Evolutionary conservation across 179 eudicot species (phyloP), one percentile per base, ranked within the genome.

Genomic region (Drosera spatulata): DNA sequence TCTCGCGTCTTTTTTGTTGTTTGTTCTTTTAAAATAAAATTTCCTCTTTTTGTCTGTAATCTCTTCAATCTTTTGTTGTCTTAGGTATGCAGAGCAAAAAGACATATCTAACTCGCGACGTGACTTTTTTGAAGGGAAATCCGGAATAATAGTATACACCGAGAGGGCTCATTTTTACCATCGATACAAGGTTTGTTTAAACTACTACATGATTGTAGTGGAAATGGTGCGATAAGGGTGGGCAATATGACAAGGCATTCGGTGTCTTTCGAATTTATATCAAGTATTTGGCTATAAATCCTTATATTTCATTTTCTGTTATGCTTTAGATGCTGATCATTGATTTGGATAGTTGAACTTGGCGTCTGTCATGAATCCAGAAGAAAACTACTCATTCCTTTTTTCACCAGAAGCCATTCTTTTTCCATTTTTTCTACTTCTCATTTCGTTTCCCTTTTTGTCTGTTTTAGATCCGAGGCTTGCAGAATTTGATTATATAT

Each of bases 111-210:
- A 87, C 70, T 91, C 90, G 57, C 76, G 99, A 57, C 71, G 70
- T 69, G 74, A 87, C 85, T 94, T 90, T 75, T 85, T 80, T 57
- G 64, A 85, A 63, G 96, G 93, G 45, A 75, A 56, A 14, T 71
- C 81, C 67, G 85, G 85, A 69, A 90, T 90, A 54, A 91, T 94
- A 85, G 86, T 94, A 45, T 91, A 87, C 78, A 87, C 96, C 3
- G 99, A 94, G 74, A 79, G 99, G 65, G 87, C 97, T 64, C 97
- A 91, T 65, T 94, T 94, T 77, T 85, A 90, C 76, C 86, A 85
- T 63, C 87, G 99, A 77, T 94, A 83, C 72, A 94, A 94, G 99
- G 99, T 94, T 43, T 9, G 7, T 50, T 22, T 53, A 40, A 41
- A 4, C 48, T n/a, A 53, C 58, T 41, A 10, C 5, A 56, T 22